phyloP scores from a whole-genome alignment of 257 asterid species.

The Knoxia roxburghii region DNA sequence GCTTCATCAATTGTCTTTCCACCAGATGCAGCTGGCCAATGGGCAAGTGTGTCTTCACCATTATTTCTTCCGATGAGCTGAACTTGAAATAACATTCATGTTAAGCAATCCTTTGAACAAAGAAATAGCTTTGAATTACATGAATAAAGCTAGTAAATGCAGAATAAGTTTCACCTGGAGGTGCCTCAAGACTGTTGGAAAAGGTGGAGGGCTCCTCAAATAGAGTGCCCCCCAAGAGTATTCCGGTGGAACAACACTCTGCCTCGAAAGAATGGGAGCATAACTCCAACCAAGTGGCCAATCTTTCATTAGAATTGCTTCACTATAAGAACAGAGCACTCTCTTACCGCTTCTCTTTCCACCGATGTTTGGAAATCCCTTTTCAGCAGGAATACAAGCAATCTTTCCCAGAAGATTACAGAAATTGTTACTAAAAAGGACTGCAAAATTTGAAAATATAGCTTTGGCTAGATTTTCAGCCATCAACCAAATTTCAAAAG shows the following conservation, averaged over 20 bases:
- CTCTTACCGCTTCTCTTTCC: slow-evolving; percentile 69
- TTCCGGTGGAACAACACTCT: slow-evolving; percentile 83
- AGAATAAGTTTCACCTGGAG: slow-evolving; percentile 53
- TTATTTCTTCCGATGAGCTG: slow-evolving; percentile 74
- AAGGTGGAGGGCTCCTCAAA: slow-evolving; percentile 88
- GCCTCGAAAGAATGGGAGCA: slow-evolving; percentile 78
- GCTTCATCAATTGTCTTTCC: slow-evolving; percentile 81
- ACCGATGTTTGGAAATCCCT: slow-evolving; percentile 66
- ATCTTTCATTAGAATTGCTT: slow-evolving; percentile 73
- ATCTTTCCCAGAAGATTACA: slow-evolving; percentile 78
- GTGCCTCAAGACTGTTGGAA: slow-evolving; percentile 59
- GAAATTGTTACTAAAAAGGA: slow-evolving; percentile 80
- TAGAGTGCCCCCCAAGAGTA: slow-evolving; percentile 86
- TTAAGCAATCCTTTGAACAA: background rate
- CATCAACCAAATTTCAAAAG: slow-evolving; percentile 77
- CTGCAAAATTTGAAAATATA: slow-evolving; percentile 74
- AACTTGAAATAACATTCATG: slow-evolving; percentile 7
- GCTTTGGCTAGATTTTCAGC: slow-evolving; percentile 83
- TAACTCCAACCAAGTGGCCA: slow-evolving; percentile 98
- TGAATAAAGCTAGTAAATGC: background rate
- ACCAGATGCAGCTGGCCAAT: slow-evolving; percentile 84
- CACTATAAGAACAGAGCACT: slow-evolving; percentile 80
- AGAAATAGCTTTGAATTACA: background rate
- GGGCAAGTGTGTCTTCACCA: slow-evolving; percentile 94
- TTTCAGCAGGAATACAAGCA: slow-evolving; percentile 91